Conservation (phyloP, 495 filamentous ascomycete species). For the Neurospora sp. region DNA sequence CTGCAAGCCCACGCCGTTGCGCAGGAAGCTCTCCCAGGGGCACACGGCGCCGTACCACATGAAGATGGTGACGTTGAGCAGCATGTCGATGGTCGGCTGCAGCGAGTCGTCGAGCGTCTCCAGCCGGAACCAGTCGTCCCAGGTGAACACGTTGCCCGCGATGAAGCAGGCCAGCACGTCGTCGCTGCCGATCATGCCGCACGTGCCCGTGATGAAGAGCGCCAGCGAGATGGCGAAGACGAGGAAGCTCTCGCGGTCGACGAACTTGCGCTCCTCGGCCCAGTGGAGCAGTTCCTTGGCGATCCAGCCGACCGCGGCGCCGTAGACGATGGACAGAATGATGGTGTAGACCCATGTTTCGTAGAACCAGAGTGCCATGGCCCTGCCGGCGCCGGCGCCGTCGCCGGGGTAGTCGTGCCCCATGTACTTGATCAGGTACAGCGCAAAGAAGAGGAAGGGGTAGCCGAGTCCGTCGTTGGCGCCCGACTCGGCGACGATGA, state of each 20-base stretch:
- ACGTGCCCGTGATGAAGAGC: constrained; percentile 77
- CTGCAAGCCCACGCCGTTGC: constrained; percentile 56
- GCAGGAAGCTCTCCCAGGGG: constrained; percentile 62
- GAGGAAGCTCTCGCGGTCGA: constrained; percentile 84
- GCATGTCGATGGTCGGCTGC: constrained; percentile 80
- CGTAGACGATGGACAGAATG: constrained; percentile 68
- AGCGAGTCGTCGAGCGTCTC: constrained; percentile 82
- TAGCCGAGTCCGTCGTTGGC: constrained; percentile 93
- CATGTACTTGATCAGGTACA: constrained; percentile 74
- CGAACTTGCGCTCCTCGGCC: constrained; percentile 71
- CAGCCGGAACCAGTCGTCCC: constrained; percentile 88
- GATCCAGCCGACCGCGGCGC: constrained; percentile 64
- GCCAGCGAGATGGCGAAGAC: constrained; percentile 49
- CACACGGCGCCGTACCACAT: constrained; percentile 88
- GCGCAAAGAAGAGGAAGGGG: constrained; percentile 75
- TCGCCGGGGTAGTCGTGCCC: constrained; percentile 38
- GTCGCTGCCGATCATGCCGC: constrained; percentile 82
- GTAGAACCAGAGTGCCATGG: constrained; percentile 74
- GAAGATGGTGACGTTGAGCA: constrained; percentile 71
- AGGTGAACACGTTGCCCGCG: constrained; percentile 83
- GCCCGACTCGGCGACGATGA: constrained; percentile 84
- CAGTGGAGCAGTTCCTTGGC: constrained; percentile 74
- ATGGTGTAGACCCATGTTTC: constrained; percentile 85
- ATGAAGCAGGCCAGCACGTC: constrained; percentile 91
- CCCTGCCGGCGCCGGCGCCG: constrained; percentile 49